Evolutionary conservation across 257 asterid genomes (phyloP).

Genomic region (Gentiana macrophylla): DNA sequence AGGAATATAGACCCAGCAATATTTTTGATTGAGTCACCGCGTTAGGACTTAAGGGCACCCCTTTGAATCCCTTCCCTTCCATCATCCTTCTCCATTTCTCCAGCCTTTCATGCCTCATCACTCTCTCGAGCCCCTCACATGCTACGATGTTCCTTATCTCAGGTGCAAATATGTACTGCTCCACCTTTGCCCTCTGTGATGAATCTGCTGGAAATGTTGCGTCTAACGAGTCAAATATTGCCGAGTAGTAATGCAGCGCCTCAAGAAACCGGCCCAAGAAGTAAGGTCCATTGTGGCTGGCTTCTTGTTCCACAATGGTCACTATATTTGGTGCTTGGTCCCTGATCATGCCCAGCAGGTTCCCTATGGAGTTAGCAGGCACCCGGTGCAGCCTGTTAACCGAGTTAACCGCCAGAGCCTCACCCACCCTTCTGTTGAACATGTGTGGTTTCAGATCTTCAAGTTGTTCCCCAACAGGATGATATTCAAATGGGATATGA

Average conservation of each 20-base stretch:
- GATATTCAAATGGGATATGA: conserved; percentile 69
- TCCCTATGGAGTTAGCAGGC: conserved; percentile 45
- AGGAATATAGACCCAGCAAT: conserved; percentile 62
- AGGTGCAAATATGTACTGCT: conserved; percentile 66
- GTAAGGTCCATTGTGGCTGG: conserved; percentile 87
- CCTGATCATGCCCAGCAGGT: conserved; percentile 48
- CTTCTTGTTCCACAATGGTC: conserved; percentile 82
- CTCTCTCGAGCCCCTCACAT: conserved; percentile 55
- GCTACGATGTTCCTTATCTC: conserved; percentile 72
- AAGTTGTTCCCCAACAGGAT: conserved; percentile 60
- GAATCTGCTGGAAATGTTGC: conserved; percentile 80
- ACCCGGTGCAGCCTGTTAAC: conserved; percentile 66
- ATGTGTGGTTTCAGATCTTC: conserved; percentile 70
- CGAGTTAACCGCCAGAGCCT: conserved; percentile 75
- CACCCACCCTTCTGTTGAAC: conserved; percentile 75
- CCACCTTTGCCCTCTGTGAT: conserved; percentile 68
- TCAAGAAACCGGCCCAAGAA: conserved; percentile 73
- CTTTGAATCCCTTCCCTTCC: conserved; percentile 77
- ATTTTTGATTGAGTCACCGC: conserved; percentile 78
- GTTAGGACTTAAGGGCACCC: conserved; percentile 51
- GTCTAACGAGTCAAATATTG: conserved; percentile 70
- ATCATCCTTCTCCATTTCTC: conserved; percentile 74
- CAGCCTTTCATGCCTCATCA: conserved; percentile 61
- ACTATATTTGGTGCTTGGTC: conserved; percentile 82
- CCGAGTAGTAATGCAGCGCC: conserved; percentile 72